These are phyloP conservation scores for Pleurotus tuber-regium DNA, from an alignment of 768 basidiomycete genomes.

Conservation along the genomic window DNA sequence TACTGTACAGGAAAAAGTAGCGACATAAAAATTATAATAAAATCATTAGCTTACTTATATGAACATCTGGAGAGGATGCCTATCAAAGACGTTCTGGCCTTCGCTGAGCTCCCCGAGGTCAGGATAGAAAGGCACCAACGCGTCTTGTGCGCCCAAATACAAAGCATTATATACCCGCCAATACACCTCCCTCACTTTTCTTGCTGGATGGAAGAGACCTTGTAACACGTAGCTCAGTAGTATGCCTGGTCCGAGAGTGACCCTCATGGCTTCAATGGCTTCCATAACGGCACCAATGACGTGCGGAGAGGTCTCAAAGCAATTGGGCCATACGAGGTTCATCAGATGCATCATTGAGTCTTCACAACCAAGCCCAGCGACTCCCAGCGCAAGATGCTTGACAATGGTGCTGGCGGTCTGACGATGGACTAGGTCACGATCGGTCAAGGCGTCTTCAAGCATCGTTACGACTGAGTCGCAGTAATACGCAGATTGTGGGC, in stretches of 20 bases:
- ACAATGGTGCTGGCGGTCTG: slow-evolving; percentile 98
- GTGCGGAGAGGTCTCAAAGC: slow-evolving; percentile 97
- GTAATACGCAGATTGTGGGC: slow-evolving; percentile 94
- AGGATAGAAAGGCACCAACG: slow-evolving; percentile 94
- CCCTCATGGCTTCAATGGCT: slow-evolving; percentile 95
- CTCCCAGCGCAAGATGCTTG: slow-evolving; percentile 95
- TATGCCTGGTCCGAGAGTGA: slow-evolving; percentile 92
- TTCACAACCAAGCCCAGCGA: slow-evolving; percentile 95
- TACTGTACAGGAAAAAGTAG: no score
- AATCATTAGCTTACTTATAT: slow-evolving; percentile 41
- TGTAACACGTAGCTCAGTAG: slow-evolving; percentile 91
- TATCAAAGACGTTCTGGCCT: slow-evolving; percentile 85
- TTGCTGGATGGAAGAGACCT: slow-evolving; percentile 94
- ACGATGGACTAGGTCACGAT: slow-evolving; percentile 96
- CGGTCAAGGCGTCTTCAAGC: slow-evolving; percentile 97
- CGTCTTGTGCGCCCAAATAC: slow-evolving; percentile 87
- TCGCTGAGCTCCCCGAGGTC: slow-evolving; percentile 89
- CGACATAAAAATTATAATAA: neutral
- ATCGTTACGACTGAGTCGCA: slow-evolving; percentile 96
- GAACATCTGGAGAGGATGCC: slow-evolving; percentile 82
- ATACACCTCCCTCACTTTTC: slow-evolving; percentile 97
- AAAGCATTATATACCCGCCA: slow-evolving; percentile 96
- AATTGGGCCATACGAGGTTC: slow-evolving; percentile 99
- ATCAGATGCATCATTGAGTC: slow-evolving; percentile 97
- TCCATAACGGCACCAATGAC: slow-evolving; percentile 99